These are phyloP conservation scores for Talaromyces amestolkiae DNA, from an alignment of 2,329 filamentous ascomycete species.

Conservation along the genomic window DNA sequence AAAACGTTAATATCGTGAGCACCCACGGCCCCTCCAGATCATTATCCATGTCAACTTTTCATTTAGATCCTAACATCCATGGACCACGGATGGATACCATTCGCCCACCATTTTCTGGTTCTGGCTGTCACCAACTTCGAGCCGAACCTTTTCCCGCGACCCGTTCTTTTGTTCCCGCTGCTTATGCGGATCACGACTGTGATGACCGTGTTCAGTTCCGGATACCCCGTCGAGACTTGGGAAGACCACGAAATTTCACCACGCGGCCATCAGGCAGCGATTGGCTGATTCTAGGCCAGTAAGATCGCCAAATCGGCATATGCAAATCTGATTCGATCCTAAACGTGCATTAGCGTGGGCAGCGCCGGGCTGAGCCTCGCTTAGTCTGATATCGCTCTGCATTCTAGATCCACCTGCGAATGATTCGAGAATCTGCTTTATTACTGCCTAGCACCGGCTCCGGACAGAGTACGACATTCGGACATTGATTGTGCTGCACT, in stretches of 20 bases:
- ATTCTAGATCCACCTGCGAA: slow-evolving; percentile 2
- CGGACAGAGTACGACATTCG: neutral
- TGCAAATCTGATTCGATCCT: slow-evolving; percentile 18
- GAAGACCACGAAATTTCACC: neutral
- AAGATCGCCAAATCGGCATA: slow-evolving; percentile 12
- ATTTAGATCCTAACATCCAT: neutral
- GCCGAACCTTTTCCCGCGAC: slow-evolving; percentile 18
- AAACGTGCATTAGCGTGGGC: slow-evolving; percentile 19
- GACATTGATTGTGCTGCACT: neutral
- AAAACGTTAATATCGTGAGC: neutral
- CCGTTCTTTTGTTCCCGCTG: slow-evolving; percentile 8
- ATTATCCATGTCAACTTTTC: neutral
- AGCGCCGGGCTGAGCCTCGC: slow-evolving; percentile 19
- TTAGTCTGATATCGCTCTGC: neutral
- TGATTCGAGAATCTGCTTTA: slow-evolving; percentile 3
- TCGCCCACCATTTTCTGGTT: slow-evolving; percentile 8
- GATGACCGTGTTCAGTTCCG: neutral
- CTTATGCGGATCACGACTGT: neutral
- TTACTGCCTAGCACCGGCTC: neutral
- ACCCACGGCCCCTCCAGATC: neutral
- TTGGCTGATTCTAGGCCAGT: slow-evolving; percentile 15
- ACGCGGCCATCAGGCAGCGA: slow-evolving; percentile 2
- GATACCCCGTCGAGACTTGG: neutral
- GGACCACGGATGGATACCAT: neutral
- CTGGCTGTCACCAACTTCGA: slow-evolving; percentile 13